Evolutionary conservation across 169 alveolate genomes (phyloP).

Genomic region (Babesia divergens): DNA sequence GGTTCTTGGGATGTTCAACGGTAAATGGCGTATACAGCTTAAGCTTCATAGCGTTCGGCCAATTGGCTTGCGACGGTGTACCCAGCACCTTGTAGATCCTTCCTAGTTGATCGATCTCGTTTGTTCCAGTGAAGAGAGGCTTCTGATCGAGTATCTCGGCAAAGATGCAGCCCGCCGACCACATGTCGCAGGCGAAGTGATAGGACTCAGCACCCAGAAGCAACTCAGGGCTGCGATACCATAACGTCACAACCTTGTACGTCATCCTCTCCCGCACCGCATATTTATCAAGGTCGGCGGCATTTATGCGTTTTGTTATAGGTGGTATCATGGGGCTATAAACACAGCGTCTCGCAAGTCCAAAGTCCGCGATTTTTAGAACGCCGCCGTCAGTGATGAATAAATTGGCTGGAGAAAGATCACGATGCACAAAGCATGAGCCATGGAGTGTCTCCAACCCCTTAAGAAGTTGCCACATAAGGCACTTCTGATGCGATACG

Average conservation of each 20-base stretch:
- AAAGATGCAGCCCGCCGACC: conserved; percentile 92
- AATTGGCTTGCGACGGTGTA: conserved; percentile 78
- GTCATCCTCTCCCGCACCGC: conserved; percentile 79
- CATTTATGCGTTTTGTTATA: conserved; percentile 43
- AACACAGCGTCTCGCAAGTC: conserved; percentile 74
- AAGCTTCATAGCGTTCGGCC: conserved; percentile 87
- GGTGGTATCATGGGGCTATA: conserved; percentile 47
- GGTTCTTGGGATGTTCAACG: conserved; percentile 54
- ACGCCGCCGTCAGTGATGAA: conserved; percentile 78
- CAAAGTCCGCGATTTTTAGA: conserved; percentile 87
- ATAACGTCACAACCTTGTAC: conserved; percentile 86
- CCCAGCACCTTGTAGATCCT: conserved; percentile 80
- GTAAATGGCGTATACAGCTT: conserved; percentile 70
- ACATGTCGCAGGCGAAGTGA: conserved; percentile 88
- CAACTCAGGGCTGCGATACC: conserved; percentile 96
- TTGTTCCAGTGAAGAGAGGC: conserved; percentile 87
- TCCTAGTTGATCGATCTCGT: conserved; percentile 83
- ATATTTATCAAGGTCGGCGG: conserved; percentile 53
- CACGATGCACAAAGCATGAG: conserved; percentile 79
- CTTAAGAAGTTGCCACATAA: conserved; percentile 76
- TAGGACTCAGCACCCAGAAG: conserved; percentile 87
- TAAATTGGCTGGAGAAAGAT: conserved; percentile 82
- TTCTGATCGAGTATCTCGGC: conserved; percentile 86
- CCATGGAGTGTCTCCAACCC: conserved; percentile 76
- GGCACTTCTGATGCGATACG: conserved; percentile 84